Percentiles rank a stretch among this genome's conserved stretches.
Conservation (phyloP, 2,329 filamentous ascomycete genomes). For the Ophiostoma tasmaniense region DNA sequence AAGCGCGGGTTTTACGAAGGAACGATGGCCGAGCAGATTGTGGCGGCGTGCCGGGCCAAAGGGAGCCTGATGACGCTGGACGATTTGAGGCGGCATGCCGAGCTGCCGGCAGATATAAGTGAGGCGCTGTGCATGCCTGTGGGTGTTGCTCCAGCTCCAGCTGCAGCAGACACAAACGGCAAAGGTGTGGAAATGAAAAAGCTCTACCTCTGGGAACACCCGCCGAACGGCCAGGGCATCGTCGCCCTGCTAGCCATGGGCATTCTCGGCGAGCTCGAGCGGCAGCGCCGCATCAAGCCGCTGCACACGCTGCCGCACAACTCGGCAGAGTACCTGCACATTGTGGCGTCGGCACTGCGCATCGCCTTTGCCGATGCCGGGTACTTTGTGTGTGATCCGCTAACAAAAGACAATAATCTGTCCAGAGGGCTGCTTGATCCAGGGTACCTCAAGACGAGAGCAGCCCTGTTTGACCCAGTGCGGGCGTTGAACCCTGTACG, state of each 20-base stretch:
- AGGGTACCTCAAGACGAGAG: constrained; percentile 63
- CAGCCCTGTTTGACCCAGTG: constrained; percentile 46
- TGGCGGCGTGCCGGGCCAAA: constrained; percentile 63
- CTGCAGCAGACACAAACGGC: too few relatives aligned
- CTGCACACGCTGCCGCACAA: constrained; percentile 70
- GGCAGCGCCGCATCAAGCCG: constrained; percentile 59
- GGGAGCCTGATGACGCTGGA: constrained; percentile 71
- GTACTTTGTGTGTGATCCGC: constrained; percentile 81
- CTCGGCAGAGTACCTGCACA: constrained; percentile 67
- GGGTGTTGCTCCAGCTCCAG: constrained; percentile 66
- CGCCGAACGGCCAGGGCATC: constrained; percentile 90
- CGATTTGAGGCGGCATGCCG: constrained; percentile 66
- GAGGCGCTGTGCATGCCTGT: constrained; percentile 65
- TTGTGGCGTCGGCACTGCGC: constrained; percentile 75
- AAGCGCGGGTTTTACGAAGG: constrained; percentile 87
- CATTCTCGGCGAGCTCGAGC: constrained; percentile 77
- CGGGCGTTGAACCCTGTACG: constrained; percentile 50
- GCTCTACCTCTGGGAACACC: constrained; percentile 83
- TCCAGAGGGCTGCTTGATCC: constrained; percentile 48
- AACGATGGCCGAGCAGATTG: constrained; percentile 66
- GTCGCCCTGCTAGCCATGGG: constrained; percentile 88
- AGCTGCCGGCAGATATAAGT: constrained; percentile 20
- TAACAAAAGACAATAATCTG: neutral
- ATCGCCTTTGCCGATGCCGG: constrained; percentile 82
- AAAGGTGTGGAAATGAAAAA: constrained; percentile 49